Base-by-base conservation (phyloP, 768 basidiomycete genomes). In the Tubosaeta brunneosetosa region DNA sequence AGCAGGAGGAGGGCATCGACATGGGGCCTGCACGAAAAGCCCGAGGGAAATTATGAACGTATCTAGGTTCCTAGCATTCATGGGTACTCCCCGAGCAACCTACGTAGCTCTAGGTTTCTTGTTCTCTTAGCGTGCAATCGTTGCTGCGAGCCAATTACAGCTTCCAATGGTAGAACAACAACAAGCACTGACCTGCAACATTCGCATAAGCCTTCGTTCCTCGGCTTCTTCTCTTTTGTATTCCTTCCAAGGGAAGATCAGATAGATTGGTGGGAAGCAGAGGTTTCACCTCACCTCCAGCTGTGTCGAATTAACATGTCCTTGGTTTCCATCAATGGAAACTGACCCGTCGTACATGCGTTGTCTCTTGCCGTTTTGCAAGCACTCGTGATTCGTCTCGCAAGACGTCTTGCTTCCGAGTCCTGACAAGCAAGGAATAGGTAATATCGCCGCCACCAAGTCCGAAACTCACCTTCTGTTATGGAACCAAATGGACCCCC, bases 1-100 rank as follows among this genome's bases (percentile, higher is more conserved):
- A 47, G 26, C 52, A 61, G 16, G 63, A 64, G 31, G 59, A 52
- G 37, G 57, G 49, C 7, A n/a, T 55, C 3, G 53, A 55, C 10
- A 43, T 12, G 42, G 32, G 36, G 26, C n/a, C 13, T 8, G 16
- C 27, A 16, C 17, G 17, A 40, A 51, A 17, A 32, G 19, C 27
- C 10, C 48, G 55, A 31, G 41, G 54, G 10, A 65, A 47, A 36
- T 26, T 66, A 47, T 65, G 27, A 57, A 44, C 19, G 8, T n/a
- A 37, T 41, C 22, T 25, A 11, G 8, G 16, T 42, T 22, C 22
- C 26, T 37, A 9, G n/a, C 19, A 37, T 36, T 52, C 42, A 57
- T 10, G 9, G 1, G 4, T 34, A 25, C 41, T 62, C 61, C 27
- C 53, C 49, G 3, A 61, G 49, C 36, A 61, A 27, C 32, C 32